Evolutionary conservation across 805 yeast genomes (phyloP), one percentile per base, ranked within the genome.

Genomic region (Zygosaccharomyces pseudorouxii): DNA sequence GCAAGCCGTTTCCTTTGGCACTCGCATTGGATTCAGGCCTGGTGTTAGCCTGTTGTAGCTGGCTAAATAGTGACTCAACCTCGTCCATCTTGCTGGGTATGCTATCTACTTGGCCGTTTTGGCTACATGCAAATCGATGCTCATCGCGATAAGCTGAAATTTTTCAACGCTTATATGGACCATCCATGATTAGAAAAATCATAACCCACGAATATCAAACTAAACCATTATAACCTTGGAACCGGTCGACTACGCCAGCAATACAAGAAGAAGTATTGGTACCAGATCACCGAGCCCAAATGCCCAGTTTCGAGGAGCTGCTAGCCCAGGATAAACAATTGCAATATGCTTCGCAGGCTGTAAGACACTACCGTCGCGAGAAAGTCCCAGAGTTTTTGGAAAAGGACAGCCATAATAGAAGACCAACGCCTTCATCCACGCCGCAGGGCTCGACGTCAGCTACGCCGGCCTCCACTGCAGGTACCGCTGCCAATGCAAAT

Each of bases 271-370:
- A 4, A 25, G 7, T 10, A 8, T 9, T 10, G 12, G 28, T 9
- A 25, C 11, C 10, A 25, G 18, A 3, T 5, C 28, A 16, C 8
- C 1, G 22, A 12, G 28, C 11, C 14, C 36, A 19, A 20, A 41
- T 41, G 44, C 10, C 44, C 16, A 29, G 16, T 18, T 39, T 42
- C 27, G 40, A 47, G 16, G 19, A 36, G 5, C 22, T 22, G 16
- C 27, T 44, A 22, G 38, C 25, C 20, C 50, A 40, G 10, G 60
- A 57, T 29, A 50, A 45, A 37, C 59, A 55, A 29, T 7, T 57
- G 23, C 50, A 54, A 40, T 55, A 44, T 29, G 55, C 60, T 10
- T 30, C 25, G 20, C 47, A 48, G 18, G 59, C 60, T 8, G 47
- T 54, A 29, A 38, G 36, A 25, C 49, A 51, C 28, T 57, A 57